These are phyloP conservation scores for Xylaria sp. DNA, from an alignment of 2,329 filamentous ascomycete species.

Conservation along the genomic window DNA sequence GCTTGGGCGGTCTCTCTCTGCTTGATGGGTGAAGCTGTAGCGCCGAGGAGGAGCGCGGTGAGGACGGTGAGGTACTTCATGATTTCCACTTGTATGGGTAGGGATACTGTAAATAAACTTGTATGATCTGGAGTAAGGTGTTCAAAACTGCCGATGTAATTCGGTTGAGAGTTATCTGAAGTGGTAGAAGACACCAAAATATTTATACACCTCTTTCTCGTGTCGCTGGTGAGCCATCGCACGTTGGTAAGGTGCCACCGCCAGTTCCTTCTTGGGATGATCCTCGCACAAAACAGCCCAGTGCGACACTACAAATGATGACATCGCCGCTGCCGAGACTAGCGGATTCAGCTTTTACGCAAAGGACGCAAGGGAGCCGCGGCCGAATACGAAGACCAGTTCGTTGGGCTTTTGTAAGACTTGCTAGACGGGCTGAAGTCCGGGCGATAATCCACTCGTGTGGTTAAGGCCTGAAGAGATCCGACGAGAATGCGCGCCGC, in stretches of 20 bases:
- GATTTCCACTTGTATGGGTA: conserved; percentile 3
- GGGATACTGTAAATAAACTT: not conserved
- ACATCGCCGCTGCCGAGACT: conserved; percentile 8
- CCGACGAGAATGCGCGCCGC: not conserved
- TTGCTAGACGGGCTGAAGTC: not conserved
- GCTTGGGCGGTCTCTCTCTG: conserved; percentile 36
- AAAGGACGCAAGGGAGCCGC: conserved; percentile 5
- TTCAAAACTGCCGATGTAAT: not conserved
- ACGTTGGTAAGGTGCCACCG: not conserved
- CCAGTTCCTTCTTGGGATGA: not conserved
- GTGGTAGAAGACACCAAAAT: not conserved
- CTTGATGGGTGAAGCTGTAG: conserved; percentile 37
- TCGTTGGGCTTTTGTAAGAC: not conserved
- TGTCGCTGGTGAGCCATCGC: not conserved
- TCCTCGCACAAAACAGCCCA: conserved; percentile 7
- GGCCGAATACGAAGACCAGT: conserved; percentile 12
- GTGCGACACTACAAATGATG: not conserved
- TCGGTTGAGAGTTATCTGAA: conserved; percentile 4
- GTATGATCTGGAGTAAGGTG: not conserved
- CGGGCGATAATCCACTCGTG: not conserved
- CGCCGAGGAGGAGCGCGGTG: conserved; percentile 41
- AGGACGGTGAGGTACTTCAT: conserved; percentile 42
- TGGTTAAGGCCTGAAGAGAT: not conserved
- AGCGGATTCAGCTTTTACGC: conserved; percentile 1
- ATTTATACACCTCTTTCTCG: conserved; percentile 12